Conservation (phyloP, 2,329 filamentous ascomycete genomes). For the Alternaria sp. region DNA sequence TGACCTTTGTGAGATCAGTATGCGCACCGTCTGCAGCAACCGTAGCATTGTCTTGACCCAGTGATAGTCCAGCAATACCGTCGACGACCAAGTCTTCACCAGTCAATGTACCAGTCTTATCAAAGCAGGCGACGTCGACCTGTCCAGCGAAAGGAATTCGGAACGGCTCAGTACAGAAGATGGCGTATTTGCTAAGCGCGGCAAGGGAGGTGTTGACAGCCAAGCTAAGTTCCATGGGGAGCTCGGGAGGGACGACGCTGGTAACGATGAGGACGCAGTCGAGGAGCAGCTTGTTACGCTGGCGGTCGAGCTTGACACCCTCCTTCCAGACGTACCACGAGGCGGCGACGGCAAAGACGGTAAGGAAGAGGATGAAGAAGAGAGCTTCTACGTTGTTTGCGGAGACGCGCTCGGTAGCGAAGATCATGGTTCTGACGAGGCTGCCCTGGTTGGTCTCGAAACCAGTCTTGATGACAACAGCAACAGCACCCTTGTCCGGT, state of each 20-base stretch:
- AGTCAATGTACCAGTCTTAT: slow-evolving; percentile 97
- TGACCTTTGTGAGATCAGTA: slow-evolving; percentile 76
- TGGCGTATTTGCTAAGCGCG: slow-evolving; percentile 91
- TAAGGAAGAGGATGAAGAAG: slow-evolving; percentile 96
- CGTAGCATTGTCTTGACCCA: slow-evolving; percentile 72
- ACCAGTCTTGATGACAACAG: slow-evolving; percentile 94
- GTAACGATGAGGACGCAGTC: slow-evolving; percentile 98
- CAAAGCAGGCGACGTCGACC: slow-evolving; percentile 96
- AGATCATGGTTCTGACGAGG: slow-evolving; percentile 98
- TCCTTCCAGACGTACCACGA: slow-evolving; percentile 99
- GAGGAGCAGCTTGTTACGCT: slow-evolving; percentile 94
- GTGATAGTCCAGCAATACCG: slow-evolving; percentile 87
- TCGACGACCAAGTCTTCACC: slow-evolving; percentile 97
- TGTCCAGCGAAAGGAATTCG: slow-evolving; percentile 95
- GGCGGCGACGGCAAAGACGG: slow-evolving; percentile 94
- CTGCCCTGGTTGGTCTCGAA: slow-evolving; percentile 99
- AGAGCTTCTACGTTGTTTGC: slow-evolving; percentile 96
- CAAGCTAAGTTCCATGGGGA: slow-evolving; percentile 97
- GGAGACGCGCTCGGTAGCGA: slow-evolving; percentile 98
- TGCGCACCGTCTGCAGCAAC: slow-evolving; percentile 84
- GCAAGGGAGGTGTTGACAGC: slow-evolving; percentile 98
- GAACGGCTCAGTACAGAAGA: slow-evolving; percentile 99
- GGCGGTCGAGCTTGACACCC: slow-evolving; percentile 91
- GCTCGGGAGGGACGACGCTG: slow-evolving; percentile 95
- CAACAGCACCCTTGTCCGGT: slow-evolving; percentile 92